Conservation (phyloP, 1,139 yeast genomes). For the Lodderomyces jiufengensis region DNA sequence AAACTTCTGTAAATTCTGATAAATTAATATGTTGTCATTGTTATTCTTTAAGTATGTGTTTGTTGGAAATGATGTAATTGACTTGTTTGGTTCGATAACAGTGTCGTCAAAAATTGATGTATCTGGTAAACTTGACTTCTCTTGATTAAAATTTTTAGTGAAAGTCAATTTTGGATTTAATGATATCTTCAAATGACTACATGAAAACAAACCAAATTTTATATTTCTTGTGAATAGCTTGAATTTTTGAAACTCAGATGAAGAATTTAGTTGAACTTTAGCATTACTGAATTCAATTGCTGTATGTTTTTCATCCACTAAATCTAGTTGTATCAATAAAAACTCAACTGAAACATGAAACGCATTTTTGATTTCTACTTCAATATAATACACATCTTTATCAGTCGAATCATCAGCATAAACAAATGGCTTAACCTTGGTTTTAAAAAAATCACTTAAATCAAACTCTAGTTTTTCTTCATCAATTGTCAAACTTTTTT, state of each 20-base stretch:
- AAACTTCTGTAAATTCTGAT: constrained; percentile 20
- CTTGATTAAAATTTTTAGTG: constrained; percentile 8
- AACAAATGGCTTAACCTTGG: constrained; percentile 25
- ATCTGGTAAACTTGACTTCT: constrained; percentile 5
- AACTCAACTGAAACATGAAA: constrained; percentile 26
- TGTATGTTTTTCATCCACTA: constrained; percentile 16
- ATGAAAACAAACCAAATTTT: constrained; percentile 24
- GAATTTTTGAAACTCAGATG: constrained; percentile 15
- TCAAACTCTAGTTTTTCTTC: constrained; percentile 20
- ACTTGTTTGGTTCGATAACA: constrained; percentile 6
- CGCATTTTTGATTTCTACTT: constrained; percentile 22
- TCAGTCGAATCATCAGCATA: constrained; percentile 18
- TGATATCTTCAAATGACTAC: constrained; percentile 18
- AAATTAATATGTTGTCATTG: constrained; percentile 6
- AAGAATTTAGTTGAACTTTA: constrained; percentile 11
- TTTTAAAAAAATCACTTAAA: constrained; percentile 28
- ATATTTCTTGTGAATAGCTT: constrained; percentile 22
- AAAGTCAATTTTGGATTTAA: constrained; percentile 21
- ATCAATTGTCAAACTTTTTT: constrained; percentile 19
- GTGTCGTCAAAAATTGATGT: constrained; percentile 12
- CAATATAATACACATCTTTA: constrained; percentile 23
- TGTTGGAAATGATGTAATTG: not conserved
- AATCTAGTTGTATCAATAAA: constrained; percentile 18
- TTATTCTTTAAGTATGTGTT: not conserved
- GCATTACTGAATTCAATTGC: constrained; percentile 7